Percentiles rank a stretch among this genome's conserved stretches.
Conservation (phyloP, 202 grass and related monocot species). For the Alloteropsis angusta region DNA sequence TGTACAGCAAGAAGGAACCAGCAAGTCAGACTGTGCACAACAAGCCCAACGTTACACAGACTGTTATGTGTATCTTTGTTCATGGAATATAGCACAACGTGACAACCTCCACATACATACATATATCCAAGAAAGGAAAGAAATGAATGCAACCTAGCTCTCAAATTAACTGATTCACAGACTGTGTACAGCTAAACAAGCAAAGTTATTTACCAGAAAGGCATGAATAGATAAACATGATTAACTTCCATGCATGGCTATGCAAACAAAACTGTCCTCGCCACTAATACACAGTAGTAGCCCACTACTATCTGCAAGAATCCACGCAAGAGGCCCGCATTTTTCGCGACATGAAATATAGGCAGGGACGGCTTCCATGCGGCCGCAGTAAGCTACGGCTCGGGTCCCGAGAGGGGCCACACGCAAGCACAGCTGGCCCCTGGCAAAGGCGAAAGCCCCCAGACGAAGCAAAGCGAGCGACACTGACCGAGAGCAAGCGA, state of each 20-base stretch:
- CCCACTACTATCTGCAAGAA: neutral
- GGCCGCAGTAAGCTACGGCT: neutral
- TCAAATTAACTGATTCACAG: neutral
- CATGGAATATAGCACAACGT: constrained; percentile 28
- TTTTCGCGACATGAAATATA: constrained; percentile 57
- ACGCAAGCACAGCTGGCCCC: constrained; percentile 26
- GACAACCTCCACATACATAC: neutral
- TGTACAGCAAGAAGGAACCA: neutral
- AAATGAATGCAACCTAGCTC: neutral
- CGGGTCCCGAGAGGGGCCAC: neutral
- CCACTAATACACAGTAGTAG: too few species aligned
- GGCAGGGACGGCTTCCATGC: neutral
- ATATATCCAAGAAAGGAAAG: neutral
- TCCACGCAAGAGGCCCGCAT: neutral
- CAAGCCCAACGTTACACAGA: neutral
- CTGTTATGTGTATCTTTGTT: neutral
- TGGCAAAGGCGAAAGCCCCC: constrained; percentile 2
- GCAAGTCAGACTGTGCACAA: neutral
- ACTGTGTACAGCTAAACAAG: neutral
- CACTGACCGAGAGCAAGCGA: constrained; percentile 24
- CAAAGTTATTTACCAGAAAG: neutral
- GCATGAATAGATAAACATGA: neutral
- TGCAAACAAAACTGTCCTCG: neutral
- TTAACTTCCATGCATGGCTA: neutral
- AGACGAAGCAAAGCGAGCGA: constrained; percentile 23